Evolutionary conservation across 2,329 filamentous ascomycete genomes (phyloP).

Genomic region (Alternaria postmessia): DNA sequence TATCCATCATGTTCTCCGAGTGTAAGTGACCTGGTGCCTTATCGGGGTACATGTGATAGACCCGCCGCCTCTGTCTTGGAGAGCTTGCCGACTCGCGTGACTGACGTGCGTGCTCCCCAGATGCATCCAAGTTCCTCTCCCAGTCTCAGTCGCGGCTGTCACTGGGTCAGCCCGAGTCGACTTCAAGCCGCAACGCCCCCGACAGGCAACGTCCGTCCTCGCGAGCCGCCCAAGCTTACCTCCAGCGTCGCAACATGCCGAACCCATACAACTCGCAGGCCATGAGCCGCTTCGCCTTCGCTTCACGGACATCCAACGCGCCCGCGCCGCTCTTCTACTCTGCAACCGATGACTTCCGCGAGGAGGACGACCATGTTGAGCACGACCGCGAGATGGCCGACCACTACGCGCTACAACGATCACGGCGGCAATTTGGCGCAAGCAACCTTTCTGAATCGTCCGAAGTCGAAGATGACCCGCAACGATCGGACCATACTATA

Average conservation of each 20-base stretch:
- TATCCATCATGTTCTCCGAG: slow-evolving; percentile 78
- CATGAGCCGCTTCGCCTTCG: slow-evolving; percentile 80
- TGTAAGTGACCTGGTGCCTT: slow-evolving; percentile 67
- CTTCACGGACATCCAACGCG: slow-evolving; percentile 76
- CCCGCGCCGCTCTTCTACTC: slow-evolving; percentile 96
- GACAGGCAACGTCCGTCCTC: slow-evolving; percentile 55
- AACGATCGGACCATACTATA: slow-evolving; percentile 57
- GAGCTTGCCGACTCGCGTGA: slow-evolving; percentile 50
- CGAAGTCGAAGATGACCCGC: slow-evolving; percentile 76
- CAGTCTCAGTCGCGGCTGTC: slow-evolving; percentile 94
- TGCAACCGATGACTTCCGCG: slow-evolving; percentile 85
- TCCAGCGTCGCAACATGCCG: slow-evolving; percentile 60
- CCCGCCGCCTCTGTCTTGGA: slow-evolving; percentile 39
- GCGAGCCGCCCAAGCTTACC: slow-evolving; percentile 59
- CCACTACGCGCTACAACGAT: slow-evolving; percentile 88
- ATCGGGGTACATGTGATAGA: slow-evolving; percentile 45
- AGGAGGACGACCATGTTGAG: slow-evolving; percentile 93
- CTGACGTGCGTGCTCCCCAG: slow-evolving; percentile 61
- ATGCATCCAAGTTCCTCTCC: slow-evolving; percentile 96
- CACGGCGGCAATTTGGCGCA: slow-evolving; percentile 84
- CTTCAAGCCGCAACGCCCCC: slow-evolving; percentile 59
- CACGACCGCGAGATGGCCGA: slow-evolving; percentile 92
- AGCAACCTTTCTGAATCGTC: slow-evolving; percentile 85
- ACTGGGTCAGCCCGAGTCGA: slow-evolving; percentile 64
- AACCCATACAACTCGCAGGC: slow-evolving; percentile 79